phyloP scores from a whole-genome alignment of 192 early-diverging fungal genomes.

The Coemansia sp. region DNA sequence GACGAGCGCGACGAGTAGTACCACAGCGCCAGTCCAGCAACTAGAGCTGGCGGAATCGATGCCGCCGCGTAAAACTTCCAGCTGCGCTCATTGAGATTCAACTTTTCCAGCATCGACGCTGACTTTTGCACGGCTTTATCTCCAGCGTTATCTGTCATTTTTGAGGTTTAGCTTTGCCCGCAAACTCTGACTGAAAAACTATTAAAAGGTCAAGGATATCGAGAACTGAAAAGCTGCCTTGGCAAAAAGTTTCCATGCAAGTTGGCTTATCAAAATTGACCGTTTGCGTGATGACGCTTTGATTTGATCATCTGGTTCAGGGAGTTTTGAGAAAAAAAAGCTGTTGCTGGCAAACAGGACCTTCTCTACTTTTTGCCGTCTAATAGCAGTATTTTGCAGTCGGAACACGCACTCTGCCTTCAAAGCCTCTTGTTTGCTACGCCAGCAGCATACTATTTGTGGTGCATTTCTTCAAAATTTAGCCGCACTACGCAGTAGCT shows the following conservation, averaged over 20 bases:
- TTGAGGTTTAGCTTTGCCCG: background rate
- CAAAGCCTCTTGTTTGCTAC: background rate
- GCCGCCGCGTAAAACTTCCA: conserved; percentile 74
- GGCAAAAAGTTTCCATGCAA: background rate
- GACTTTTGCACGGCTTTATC: conserved; percentile 37
- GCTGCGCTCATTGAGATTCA: conserved; percentile 49
- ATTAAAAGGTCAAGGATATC: too few relatives aligned
- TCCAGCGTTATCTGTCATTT: conserved; percentile 26
- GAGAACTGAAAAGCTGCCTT: background rate
- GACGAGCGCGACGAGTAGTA: conserved; percentile 55
- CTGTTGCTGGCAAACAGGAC: background rate
- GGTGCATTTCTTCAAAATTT: background rate
- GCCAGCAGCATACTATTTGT: background rate
- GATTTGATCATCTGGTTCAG: conserved; percentile 6
- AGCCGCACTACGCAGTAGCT: conserved; percentile 5
- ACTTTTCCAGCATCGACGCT: conserved; percentile 39
- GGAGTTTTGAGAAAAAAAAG: conserved; percentile 1
- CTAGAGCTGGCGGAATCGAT: conserved; percentile 58
- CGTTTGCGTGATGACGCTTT: background rate
- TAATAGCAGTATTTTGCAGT: background rate
- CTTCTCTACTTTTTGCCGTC: background rate
- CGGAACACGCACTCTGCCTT: background rate
- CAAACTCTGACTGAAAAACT: too few relatives aligned
- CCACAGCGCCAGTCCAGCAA: conserved; percentile 66
- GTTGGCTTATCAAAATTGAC: conserved; percentile 7